Evolutionary conservation across 164 flowering plant genomes (phyloP).

Genomic region (Liriodendron chinense): DNA sequence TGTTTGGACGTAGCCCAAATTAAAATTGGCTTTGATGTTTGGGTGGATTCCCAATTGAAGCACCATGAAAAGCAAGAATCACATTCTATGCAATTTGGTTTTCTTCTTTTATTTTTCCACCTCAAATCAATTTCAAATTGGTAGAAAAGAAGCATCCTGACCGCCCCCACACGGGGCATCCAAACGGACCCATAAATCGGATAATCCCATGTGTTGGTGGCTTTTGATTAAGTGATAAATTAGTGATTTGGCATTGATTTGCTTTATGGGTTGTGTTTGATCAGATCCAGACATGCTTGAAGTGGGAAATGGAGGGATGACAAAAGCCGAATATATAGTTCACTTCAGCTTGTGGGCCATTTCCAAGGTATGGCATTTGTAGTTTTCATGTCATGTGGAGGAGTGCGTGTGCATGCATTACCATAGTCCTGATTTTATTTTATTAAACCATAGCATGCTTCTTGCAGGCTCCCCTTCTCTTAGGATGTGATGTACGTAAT

Average conservation of each 20-base stretch:
- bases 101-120: no score
- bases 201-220: no score
- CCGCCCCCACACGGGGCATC: no score
- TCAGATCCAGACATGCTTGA: constrained; percentile 98
- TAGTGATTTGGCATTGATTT: background rate
- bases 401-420: background rate
- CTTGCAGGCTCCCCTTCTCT: constrained; percentile 81
- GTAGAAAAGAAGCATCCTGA: no score
- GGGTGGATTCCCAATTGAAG: no score
- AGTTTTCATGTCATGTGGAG: background rate
- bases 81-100: no score
- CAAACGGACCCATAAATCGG: no score
- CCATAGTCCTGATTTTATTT: background rate
- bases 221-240: no score
- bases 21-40: no score
- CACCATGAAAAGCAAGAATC: no score
- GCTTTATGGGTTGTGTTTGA: background rate
- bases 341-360: constrained; percentile 93
- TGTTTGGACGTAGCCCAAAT: no score
- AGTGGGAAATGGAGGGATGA: constrained; percentile 96
- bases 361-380: constrained; percentile 51
- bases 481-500: constrained; percentile 82
- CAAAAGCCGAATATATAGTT: constrained; percentile 61
- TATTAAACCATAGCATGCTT: background rate
- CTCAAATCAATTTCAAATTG: no score